These are phyloP conservation scores for Populus pruinosa DNA, from an alignment of 345 rosid genomes.

Conservation along the genomic window DNA sequence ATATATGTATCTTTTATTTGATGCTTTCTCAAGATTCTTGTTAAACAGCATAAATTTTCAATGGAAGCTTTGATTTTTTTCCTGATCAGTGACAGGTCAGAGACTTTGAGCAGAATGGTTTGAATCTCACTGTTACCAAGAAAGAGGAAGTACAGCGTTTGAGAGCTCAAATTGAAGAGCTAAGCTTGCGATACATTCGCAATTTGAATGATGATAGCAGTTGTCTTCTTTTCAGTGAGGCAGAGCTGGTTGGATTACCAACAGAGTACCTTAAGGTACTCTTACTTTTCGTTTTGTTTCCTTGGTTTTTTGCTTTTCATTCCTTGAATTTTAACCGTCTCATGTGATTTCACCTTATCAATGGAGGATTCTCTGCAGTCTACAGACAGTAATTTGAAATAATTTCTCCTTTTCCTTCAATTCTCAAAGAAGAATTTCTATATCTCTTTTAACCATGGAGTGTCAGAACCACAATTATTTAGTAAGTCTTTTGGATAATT, in stretches of 20 bases:
- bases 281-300: conserved; percentile 7
- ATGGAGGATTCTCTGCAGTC: neutral
- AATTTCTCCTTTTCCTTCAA: neutral
- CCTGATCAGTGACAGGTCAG: conserved; percentile 87
- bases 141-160: conserved; percentile 74
- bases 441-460: too few relatives aligned
- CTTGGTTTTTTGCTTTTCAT: neutral
- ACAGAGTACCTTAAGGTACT: conserved; percentile 67
- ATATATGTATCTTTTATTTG: neutral
- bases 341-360: neutral
- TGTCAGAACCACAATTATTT: neutral
- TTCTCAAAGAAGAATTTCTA: too few relatives aligned
- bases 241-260: conserved; percentile 77
- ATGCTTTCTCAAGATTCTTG: neutral
- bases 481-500: neutral
- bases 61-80: conserved; percentile 38
- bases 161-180: conserved; percentile 66
- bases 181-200: conserved; percentile 61
- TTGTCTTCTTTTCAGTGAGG: conserved; percentile 58
- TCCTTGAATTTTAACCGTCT: too few relatives aligned
- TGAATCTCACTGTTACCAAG: conserved; percentile 74
- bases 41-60: conserved; percentile 17
- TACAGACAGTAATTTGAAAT: neutral
- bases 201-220: conserved; percentile 71
- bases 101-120: conserved; percentile 86